Evolutionary conservation across 1,139 yeast genomes (phyloP), one percentile per base, ranked within the genome.

Genomic region (Kurtzmaniella quercitrusa): DNA sequence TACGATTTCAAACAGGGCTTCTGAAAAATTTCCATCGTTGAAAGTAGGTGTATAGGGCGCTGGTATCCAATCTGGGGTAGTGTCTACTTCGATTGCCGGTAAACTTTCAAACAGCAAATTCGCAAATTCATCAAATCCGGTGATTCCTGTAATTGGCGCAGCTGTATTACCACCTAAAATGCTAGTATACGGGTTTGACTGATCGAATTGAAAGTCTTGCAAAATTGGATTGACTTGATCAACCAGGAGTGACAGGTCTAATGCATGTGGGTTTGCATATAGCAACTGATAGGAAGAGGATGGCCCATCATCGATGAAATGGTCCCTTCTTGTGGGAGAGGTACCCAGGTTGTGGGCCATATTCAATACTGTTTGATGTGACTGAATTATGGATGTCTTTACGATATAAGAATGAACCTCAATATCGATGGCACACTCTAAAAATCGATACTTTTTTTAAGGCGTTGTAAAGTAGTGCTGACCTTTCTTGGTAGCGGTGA

Each of bases 41-140:
- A 42, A 23, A 16, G 42, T 42, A 15, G 45, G 45, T 3, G 45
- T 42, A 30, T 42, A 42, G 6, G 45, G 43, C 16, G 38, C 40
- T 12, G 45, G 38, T 18, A 32, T 35, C 42, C 45, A 42, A 33
- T 42, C 45, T 9, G 42, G 37, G 9, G 37, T 34, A 19, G 23
- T 34, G 20, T 34, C 37, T 19, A 34, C 11, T n/a, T 34, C 37
- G 4, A 34, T 34, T 3, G 40, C 43, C n/a, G 45, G 45, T 21
- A 42, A 38, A 19, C 43, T 41, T 17, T 42, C 45, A 21, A 40
- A 40, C 14, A 44, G 40, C n/a, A 36, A 39, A 32, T 42, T 42
- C 14, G 38, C 37, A 32, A 42, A 42, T 34, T 34, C 37, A 15
- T 34, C 37, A 34, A 34, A 34, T 12, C 37, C 37, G 7, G 37